Percentiles rank a stretch among this genome's conserved stretches.
These are phyloP conservation scores for Paramecium biaurelia DNA, from an alignment of 73 alveolate genomes.

Conservation along the genomic window DNA sequence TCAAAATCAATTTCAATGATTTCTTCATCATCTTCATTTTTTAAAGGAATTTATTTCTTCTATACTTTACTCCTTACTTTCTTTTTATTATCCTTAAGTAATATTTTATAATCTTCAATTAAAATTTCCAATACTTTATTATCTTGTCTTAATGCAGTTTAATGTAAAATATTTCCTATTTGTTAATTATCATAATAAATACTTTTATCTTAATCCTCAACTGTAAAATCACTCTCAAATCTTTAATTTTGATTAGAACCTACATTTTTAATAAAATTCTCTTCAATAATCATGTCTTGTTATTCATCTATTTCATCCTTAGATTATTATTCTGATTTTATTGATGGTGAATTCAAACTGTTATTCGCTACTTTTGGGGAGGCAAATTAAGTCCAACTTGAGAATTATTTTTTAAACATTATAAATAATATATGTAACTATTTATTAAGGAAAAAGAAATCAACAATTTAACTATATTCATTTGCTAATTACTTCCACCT, in stretches of 20 bases:
- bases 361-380: background rate
- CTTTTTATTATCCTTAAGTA: background rate
- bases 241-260: background rate
- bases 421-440: background rate
- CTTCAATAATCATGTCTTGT: background rate
- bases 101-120: background rate
- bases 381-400: background rate
- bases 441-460: background rate
- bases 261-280: background rate
- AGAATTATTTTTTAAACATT: background rate
- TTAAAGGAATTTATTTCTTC: background rate
- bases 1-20: background rate
- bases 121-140: background rate
- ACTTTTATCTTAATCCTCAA: conserved; percentile 5
- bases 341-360: background rate
- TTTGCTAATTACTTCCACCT: background rate
- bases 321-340: background rate
- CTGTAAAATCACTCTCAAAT: conserved; percentile 13
- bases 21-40: background rate
- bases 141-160: background rate
- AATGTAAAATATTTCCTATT: background rate
- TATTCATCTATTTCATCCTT: background rate
- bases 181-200: background rate
- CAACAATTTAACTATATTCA: background rate
- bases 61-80: background rate